phyloP scores from a whole-genome alignment of 1,284 basidiomycete genomes.

The Sparassis latifolia region DNA sequence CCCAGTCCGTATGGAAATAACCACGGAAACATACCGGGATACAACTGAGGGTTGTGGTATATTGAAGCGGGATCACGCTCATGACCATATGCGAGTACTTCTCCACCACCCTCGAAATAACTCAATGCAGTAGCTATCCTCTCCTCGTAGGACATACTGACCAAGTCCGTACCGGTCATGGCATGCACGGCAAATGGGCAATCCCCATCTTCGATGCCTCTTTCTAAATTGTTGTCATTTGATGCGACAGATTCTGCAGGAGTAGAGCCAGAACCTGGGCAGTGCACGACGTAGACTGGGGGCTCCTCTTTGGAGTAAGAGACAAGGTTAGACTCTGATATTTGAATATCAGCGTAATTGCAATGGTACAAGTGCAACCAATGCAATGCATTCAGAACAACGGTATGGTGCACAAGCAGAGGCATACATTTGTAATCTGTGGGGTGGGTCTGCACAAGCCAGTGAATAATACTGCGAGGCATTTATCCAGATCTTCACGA shows the following conservation, averaged over 20 bases:
- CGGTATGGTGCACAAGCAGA: constrained; percentile 24
- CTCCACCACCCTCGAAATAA: constrained; percentile 4
- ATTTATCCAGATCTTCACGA: no score
- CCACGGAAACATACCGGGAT: constrained; percentile 26
- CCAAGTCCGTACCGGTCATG: constrained; percentile 23
- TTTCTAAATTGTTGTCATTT: constrained; percentile 23
- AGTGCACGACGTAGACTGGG: constrained; percentile 27
- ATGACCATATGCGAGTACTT: constrained; percentile 15
- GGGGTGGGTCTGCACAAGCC: constrained; percentile 25
- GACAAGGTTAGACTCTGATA: constrained; percentile 27
- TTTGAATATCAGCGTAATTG: constrained; percentile 30
- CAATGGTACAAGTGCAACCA: constrained; percentile 34
- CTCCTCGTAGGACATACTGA: constrained; percentile 1
- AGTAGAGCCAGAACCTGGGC: constrained; percentile 10
- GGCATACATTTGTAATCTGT: constrained; percentile 30
- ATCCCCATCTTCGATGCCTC: constrained; percentile 22
- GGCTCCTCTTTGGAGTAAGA: constrained; percentile 24
- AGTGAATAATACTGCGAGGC: constrained; percentile 1
- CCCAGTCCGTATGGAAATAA: constrained; percentile 23
- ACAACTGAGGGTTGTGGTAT: constrained; percentile 22
- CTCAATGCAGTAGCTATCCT: constrained; percentile 11
- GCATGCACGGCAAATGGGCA: constrained; percentile 33
- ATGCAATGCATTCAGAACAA: constrained; percentile 25
- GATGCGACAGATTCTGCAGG: constrained; percentile 16
- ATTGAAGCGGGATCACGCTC: constrained; percentile 10